A percentile compares a stretch with the other conserved stretches of the same genome.
Conservation (phyloP, 805 yeast genomes). For the Kodamaea leandrae region DNA sequence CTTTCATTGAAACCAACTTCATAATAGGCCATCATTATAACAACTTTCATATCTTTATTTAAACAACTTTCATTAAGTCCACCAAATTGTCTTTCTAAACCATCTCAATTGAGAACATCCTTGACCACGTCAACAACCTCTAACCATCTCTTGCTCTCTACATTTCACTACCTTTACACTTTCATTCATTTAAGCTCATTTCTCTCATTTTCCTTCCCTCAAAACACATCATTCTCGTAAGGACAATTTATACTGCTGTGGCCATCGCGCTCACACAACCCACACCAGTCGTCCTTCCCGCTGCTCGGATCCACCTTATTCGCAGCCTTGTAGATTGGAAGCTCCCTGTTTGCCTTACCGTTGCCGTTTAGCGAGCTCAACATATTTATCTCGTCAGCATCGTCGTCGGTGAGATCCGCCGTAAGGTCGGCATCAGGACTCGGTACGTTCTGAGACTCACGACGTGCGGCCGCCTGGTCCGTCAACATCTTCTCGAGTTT, state of each 20-base stretch:
- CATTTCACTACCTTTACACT: background rate
- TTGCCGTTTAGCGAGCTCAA: background rate
- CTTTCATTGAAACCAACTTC: background rate
- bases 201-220: conserved; percentile 11
- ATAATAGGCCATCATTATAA: too few relatives aligned
- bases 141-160: too few relatives aligned
- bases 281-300: conserved; percentile 85
- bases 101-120: too few relatives aligned
- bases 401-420: background rate
- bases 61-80: too few relatives aligned
- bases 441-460: conserved; percentile 4
- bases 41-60: too few relatives aligned
- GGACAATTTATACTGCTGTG: conserved; percentile 90
- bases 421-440: background rate
- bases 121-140: conserved; percentile 3
- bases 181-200: too few relatives aligned
- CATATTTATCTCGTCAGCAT: background rate
- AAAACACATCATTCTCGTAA: conserved; percentile 62
- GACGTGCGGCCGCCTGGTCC: conserved; percentile 5
- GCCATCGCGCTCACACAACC: conserved; percentile 86
- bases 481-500: conserved; percentile 12
- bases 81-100: too few relatives aligned
- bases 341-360: conserved; percentile 10
- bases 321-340: conserved; percentile 52
- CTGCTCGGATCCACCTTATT: conserved; percentile 59